Conservation (phyloP, 2,329 filamentous ascomycete species). For the Ophiocordyceps robertsii region DNA sequence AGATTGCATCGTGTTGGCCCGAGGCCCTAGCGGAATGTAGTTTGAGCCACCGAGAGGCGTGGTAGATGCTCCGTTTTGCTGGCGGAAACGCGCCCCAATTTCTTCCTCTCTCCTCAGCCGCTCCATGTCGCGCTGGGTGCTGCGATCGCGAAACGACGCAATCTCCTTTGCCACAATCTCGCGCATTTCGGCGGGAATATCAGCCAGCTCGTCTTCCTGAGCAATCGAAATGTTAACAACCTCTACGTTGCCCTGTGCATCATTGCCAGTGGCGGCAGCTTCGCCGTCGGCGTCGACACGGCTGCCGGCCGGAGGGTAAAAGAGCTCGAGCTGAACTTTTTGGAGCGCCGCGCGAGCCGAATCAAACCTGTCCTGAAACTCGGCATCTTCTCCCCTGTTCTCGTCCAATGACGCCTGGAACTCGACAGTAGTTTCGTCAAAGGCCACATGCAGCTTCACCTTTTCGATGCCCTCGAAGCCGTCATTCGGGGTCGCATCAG, state of each 20-base stretch:
- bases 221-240: slow-evolving; percentile 81
- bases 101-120: slow-evolving; percentile 82
- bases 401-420: slow-evolving; percentile 76
- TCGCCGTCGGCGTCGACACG: slow-evolving; percentile 52
- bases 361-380: slow-evolving; percentile 54
- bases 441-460: slow-evolving; percentile 54
- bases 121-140: slow-evolving; percentile 77
- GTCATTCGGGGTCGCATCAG: slow-evolving; percentile 29
- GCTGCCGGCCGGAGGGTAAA: slow-evolving; percentile 44
- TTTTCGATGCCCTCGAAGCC: slow-evolving; percentile 49
- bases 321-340: slow-evolving; percentile 55
- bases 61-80: slow-evolving; percentile 50
- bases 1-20: slow-evolving; percentile 34
- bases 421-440: slow-evolving; percentile 71
- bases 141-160: slow-evolving; percentile 82
- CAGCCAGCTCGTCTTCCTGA: slow-evolving; percentile 83
- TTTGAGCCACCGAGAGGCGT: slow-evolving; percentile 39
- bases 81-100: slow-evolving; percentile 73
- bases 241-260: slow-evolving; percentile 55
- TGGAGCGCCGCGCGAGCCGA: slow-evolving; percentile 55
- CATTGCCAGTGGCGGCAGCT: slow-evolving; percentile 41
- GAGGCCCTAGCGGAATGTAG: slow-evolving; percentile 25
- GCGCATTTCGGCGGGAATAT: slow-evolving; percentile 92
- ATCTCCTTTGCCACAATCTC: slow-evolving; percentile 93
- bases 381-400: slow-evolving; percentile 47